phyloP scores from a whole-genome alignment of 805 yeast genomes.

The Ogataea trehalophila region DNA sequence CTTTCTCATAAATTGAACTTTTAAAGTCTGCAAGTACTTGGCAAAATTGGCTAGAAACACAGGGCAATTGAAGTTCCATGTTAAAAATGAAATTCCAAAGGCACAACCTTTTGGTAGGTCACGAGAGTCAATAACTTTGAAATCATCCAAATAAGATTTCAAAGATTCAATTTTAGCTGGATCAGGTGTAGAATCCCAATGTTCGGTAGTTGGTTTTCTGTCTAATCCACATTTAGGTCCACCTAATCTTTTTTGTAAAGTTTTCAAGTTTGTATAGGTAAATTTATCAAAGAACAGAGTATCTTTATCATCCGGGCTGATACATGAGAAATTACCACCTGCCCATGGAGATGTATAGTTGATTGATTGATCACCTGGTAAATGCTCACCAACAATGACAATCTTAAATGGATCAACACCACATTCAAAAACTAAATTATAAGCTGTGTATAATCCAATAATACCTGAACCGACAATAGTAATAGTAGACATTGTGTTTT shows the following conservation, averaged over 20 bases:
- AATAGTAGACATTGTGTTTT: conserved; percentile 9
- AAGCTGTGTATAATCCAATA: conserved; percentile 60
- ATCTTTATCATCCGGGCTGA: conserved; percentile 53
- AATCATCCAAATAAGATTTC: conserved; percentile 45
- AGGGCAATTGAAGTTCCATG: conserved; percentile 76
- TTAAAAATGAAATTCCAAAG: conserved; percentile 51
- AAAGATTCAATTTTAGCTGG: conserved; percentile 43
- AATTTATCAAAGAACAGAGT: conserved; percentile 48
- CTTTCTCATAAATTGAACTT: conserved; percentile 47
- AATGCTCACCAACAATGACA: conserved; percentile 55
- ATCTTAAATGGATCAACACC: conserved; percentile 39
- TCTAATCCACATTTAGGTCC: conserved; percentile 51
- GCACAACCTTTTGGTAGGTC: conserved; percentile 48
- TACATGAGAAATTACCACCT: conserved; percentile 57
- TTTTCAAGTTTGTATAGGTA: conserved; percentile 47
- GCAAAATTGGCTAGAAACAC: conserved; percentile 46
- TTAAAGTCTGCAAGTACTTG: conserved; percentile 38
- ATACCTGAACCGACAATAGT: conserved; percentile 53
- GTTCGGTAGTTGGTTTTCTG: conserved; percentile 50
- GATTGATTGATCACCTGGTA: conserved; percentile 76
- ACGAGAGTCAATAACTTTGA: conserved; percentile 30
- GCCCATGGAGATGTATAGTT: conserved; percentile 82
- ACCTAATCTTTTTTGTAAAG: conserved; percentile 44
- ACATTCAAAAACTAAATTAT: conserved; percentile 39
- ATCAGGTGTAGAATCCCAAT: conserved; percentile 49